Percentiles rank a stretch among this genome's conserved stretches.
These are phyloP conservation scores for baker's yeast (Saccharomyces cerevisiae) DNA, from an alignment of 805 yeast species.

Conservation along the genomic window DNA sequence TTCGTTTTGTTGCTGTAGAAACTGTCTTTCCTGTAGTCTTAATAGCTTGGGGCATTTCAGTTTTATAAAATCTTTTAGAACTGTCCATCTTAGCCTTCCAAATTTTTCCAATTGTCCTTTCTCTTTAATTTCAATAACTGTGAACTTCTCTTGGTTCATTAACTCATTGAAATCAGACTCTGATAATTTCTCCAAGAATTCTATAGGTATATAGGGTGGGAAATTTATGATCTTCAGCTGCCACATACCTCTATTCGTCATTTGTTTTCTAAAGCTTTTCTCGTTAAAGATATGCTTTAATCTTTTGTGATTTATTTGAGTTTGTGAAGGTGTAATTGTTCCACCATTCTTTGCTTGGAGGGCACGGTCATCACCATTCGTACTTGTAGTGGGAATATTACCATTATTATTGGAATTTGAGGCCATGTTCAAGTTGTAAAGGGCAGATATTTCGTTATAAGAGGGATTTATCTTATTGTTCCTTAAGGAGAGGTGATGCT, in stretches of 20 bases:
- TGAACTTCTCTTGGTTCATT: not conserved
- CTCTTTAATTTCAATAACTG: conserved; percentile 2
- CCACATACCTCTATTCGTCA: conserved; percentile 30
- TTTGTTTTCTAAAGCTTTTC: conserved; percentile 27
- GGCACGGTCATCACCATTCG: not conserved
- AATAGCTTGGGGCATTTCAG: conserved; percentile 25
- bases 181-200: conserved; percentile 9
- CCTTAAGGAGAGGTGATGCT: not conserved
- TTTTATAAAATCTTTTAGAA: conserved; percentile 33
- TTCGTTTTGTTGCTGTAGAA: not conserved
- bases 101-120: conserved; percentile 22
- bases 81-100: conserved; percentile 32
- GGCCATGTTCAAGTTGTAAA: not conserved
- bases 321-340: not conserved
- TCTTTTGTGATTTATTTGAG: conserved; percentile 16
- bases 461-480: not conserved
- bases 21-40: conserved; percentile 8
- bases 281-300: conserved; percentile 29
- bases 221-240: conserved; percentile 26
- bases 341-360: conserved; percentile 1
- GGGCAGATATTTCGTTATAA: not conserved
- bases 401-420: not conserved
- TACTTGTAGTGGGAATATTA: not conserved
- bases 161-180: not conserved
- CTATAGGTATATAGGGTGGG: conserved; percentile 28